Evolutionary conservation across 805 yeast species (phyloP).

Genomic region (Cephaloascus albidus): DNA sequence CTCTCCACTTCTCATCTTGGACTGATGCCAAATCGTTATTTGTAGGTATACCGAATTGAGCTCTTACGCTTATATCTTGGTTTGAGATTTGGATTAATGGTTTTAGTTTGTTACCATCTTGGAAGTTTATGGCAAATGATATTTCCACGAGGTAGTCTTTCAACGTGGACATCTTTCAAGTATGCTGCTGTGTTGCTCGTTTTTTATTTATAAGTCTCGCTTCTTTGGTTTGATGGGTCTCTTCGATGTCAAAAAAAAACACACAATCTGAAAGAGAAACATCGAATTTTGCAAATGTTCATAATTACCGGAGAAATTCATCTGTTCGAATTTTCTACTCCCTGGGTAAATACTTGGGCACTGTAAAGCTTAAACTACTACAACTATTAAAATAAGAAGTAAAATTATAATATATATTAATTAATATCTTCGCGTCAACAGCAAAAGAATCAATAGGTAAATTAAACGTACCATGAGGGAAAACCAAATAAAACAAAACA

Average conservation of each 20-base stretch:
- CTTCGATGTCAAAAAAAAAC: background rate
- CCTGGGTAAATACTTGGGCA: no score
- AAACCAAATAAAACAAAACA: no score
- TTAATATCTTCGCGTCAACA: no score
- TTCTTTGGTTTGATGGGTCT: background rate
- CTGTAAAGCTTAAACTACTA: no score
- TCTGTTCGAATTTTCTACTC: no score
- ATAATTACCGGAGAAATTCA: no score
- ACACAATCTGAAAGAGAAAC: no score
- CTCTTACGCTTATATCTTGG: background rate
- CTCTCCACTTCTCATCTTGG: conserved; percentile 1
- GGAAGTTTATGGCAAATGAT: background rate
- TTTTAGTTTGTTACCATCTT: conserved; percentile 2
- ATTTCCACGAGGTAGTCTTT: conserved; percentile 1
- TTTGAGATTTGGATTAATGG: background rate
- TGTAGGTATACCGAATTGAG: background rate
- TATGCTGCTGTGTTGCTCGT: conserved; percentile 3
- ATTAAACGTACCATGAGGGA: no score
- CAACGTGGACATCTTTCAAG: conserved; percentile 3
- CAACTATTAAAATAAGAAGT: no score
- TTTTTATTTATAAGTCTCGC: conserved; percentile 2
- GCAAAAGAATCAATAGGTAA: no score
- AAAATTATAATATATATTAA: no score
- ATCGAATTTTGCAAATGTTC: no score
- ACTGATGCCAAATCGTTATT: background rate